Percentiles rank a stretch among this genome's conserved stretches.
Conservation (phyloP, 768 basidiomycete genomes). For the Hygrophorus russula region DNA sequence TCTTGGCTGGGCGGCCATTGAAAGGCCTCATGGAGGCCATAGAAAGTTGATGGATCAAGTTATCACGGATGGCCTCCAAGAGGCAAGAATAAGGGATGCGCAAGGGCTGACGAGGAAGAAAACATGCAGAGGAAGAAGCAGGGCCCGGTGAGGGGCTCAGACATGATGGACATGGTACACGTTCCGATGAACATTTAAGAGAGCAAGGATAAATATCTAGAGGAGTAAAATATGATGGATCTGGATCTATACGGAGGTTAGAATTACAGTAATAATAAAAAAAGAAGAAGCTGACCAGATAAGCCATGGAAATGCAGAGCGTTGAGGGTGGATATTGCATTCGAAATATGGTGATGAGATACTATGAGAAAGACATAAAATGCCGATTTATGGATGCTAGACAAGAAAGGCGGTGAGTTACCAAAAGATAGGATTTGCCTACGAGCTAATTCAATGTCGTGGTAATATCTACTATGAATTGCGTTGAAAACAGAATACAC, state of each 20-base stretch:
- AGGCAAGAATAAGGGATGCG: constrained; percentile 38
- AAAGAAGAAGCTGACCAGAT: constrained; percentile 28
- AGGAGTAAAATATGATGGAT: constrained; percentile 33
- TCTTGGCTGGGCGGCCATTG: constrained; percentile 25
- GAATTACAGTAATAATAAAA: constrained; percentile 4
- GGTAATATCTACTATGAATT: constrained; percentile 16
- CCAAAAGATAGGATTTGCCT: constrained; percentile 32
- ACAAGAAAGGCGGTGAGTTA: constrained; percentile 24
- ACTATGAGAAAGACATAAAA: constrained; percentile 52
- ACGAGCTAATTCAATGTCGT: constrained; percentile 46
- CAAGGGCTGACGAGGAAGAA: constrained; percentile 33
- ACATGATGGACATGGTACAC: constrained; percentile 23
- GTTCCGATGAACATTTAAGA: constrained; percentile 27
- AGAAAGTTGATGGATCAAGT: constrained; percentile 43
- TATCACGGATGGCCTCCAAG: constrained; percentile 49
- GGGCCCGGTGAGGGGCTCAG: constrained; percentile 6
- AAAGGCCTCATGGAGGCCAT: constrained; percentile 21
- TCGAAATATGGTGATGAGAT: constrained; percentile 19
- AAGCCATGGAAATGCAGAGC: constrained; percentile 38
- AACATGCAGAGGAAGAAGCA: constrained; percentile 14
- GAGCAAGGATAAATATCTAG: constrained; percentile 45
- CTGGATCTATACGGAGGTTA: constrained; percentile 26
- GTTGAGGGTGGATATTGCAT: constrained; percentile 21
- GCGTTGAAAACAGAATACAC: constrained; percentile 34
- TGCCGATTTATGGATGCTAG: constrained; percentile 35